Base-by-base conservation (phyloP, 768 basidiomycete species). In the Artomyces pyxidatus region DNA sequence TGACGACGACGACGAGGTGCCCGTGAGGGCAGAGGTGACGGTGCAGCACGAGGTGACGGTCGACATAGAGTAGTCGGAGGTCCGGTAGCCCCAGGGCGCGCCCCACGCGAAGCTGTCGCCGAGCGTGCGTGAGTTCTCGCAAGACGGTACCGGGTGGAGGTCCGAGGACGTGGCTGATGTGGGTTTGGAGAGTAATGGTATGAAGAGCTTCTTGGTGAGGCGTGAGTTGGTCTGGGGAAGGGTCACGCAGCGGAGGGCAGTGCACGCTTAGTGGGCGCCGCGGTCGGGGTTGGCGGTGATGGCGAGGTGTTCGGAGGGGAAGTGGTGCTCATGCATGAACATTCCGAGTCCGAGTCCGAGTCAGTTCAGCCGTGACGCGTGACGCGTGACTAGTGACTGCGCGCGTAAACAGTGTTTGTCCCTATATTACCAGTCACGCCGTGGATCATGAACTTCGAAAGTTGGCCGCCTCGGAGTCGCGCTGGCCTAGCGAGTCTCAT, bases 61-160 rank as follows among this genome's bases (percentile, higher is more conserved):
- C 21, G 14, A 12, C 37, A 25, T 27, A 23, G 16, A 30, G 14
- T 27, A 45, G 22, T 25, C 37, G 37, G 37, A 27, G 0, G 30
- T 35, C 55, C 49, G 54, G 29, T 35, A 45, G 9, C 46, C 26
- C 14, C 50, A 43, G 10, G 55, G 49, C 9, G 32, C 22, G 28
- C 52, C 46, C 14, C 41, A 35, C 11, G 45, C 23, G 22, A 52
- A n/a, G 6, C 17, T 14, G 21, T 48, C 52, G 26, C 50, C 53
- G 58, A 70, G 77, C 0, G 73, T 90, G 32, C 71, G 73, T 25
- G 65, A 89, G 29, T 66, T 90, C 47, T 88, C 90, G 57, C 72
- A 75, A 12, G 80, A 87, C 49, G 30, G 51, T 56, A 61, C 60
- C 57, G 49, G 58, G 53, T 55, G 62, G 25, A 49, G 38, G 41